Percentiles rank a stretch among this genome's conserved stretches.
phyloP scores from a whole-genome alignment of 2,329 filamentous ascomycete genomes.

The Herpotrichia juniperi region DNA sequence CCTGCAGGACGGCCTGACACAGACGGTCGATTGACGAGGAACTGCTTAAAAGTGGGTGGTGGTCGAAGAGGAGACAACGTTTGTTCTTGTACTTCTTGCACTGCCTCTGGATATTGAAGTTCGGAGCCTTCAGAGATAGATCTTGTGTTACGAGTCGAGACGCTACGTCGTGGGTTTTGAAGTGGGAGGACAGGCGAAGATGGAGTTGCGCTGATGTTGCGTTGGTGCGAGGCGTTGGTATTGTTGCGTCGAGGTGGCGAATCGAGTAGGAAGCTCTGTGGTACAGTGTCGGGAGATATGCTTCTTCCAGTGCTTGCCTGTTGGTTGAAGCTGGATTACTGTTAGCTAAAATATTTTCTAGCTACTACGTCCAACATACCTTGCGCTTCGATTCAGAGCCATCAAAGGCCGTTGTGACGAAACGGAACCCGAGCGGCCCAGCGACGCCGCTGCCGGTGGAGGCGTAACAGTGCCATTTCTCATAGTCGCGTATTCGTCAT shows the following conservation, averaged over 20 bases:
- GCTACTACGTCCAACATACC: slow-evolving; percentile 21
- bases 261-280: slow-evolving; percentile 34
- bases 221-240: slow-evolving; percentile 25
- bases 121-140: slow-evolving; percentile 31
- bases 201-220: slow-evolving; percentile 36
- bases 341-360: slow-evolving; percentile 11
- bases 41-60: slow-evolving; percentile 46
- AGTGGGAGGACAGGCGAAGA: slow-evolving; percentile 39
- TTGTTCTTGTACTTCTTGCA: slow-evolving; percentile 23
- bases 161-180: slow-evolving; percentile 30
- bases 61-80: slow-evolving; percentile 29
- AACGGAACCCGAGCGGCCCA: slow-evolving; percentile 32
- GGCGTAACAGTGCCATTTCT: slow-evolving; percentile 30
- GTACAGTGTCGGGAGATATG: slow-evolving; percentile 3
- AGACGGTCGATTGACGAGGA: slow-evolving; percentile 44
- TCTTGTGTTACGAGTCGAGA: slow-evolving; percentile 39
- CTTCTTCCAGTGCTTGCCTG: slow-evolving; percentile 12
- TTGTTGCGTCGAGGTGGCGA: slow-evolving; percentile 28
- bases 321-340: slow-evolving; percentile 27
- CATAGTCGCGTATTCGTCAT: slow-evolving; percentile 29
- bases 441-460: slow-evolving; percentile 26
- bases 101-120: slow-evolving; percentile 27
- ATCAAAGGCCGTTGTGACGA: slow-evolving; percentile 37
- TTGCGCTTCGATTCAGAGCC: slow-evolving; percentile 34
- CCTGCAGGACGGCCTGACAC: slow-evolving; percentile 33